Conservation (phyloP, 2,329 filamentous ascomycete genomes). For the Keithomyces neogunnii region DNA sequence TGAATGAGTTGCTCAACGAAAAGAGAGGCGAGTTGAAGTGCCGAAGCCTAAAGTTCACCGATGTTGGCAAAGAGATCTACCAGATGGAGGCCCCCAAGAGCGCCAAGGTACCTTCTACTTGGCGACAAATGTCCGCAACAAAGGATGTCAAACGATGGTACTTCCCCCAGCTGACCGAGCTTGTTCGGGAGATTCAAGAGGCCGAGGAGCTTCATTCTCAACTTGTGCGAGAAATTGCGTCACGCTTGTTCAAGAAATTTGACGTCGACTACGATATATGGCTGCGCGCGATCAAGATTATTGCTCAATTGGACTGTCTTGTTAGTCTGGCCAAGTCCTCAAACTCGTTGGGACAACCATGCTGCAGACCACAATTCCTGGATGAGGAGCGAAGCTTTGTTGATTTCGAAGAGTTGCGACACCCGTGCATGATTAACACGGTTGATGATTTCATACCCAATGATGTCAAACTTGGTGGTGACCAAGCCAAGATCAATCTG, state of each 20-base stretch:
- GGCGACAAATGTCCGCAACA: constrained; percentile 96
- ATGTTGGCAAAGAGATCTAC: constrained; percentile 95
- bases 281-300: constrained; percentile 81
- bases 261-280: constrained; percentile 79
- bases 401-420: constrained; percentile 87
- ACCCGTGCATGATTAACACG: constrained; percentile 86
- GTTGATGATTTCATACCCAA: constrained; percentile 96
- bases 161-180: constrained; percentile 69
- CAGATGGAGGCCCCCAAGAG: constrained; percentile 85
- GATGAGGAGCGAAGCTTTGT: constrained; percentile 77
- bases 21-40: constrained; percentile 68
- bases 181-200: constrained; percentile 85
- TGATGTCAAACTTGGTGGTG: constrained; percentile 78
- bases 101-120: constrained; percentile 76
- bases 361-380: constrained; percentile 81
- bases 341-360: constrained; percentile 71
- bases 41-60: constrained; percentile 63
- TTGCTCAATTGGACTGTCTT: constrained; percentile 89
- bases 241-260: constrained; percentile 78
- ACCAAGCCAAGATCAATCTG: constrained; percentile 74
- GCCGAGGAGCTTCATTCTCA: constrained; percentile 90
- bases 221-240: constrained; percentile 77
- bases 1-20: constrained; percentile 62
- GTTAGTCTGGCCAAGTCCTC: constrained; percentile 90
- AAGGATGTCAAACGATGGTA: constrained; percentile 89